A percentile compares a stretch with the other conserved stretches of the same genome.
These are phyloP conservation scores for Nicotiana tomentosiformis DNA, from an alignment of 257 asterid genomes.

Conservation along the genomic window DNA sequence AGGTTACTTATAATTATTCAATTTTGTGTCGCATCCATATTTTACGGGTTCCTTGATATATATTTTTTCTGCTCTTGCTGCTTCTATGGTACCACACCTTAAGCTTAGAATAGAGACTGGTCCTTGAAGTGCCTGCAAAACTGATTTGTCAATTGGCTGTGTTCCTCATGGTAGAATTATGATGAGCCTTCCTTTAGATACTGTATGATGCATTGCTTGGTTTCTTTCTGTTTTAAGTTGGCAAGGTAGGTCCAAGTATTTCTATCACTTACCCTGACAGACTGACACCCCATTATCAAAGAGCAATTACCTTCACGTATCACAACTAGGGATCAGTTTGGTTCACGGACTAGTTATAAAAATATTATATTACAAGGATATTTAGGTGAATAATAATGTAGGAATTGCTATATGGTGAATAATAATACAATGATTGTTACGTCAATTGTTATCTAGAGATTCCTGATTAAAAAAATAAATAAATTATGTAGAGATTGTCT, in stretches of 20 bases:
- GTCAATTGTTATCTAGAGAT: too few relatives aligned
- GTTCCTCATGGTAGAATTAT: not conserved
- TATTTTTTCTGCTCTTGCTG: not conserved
- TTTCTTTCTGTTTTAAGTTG: not conserved
- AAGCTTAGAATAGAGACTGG: constrained; percentile 3
- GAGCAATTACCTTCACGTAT: not conserved
- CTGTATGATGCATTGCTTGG: not conserved
- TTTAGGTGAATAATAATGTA: not conserved
- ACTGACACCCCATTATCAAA: not conserved
- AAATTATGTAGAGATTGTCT: not conserved
- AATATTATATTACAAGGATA: not conserved
- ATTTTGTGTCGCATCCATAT: not conserved
- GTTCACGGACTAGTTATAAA: not conserved
- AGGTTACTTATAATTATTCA: constrained; percentile 38
- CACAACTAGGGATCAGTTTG: not conserved
- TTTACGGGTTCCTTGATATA: not conserved
- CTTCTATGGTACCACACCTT: not conserved
- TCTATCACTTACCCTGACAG: not conserved
- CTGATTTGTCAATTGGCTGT: not conserved
- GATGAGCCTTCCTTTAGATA: not conserved
- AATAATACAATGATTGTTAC: not conserved
- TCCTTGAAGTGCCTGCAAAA: not conserved
- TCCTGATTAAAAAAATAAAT: too few relatives aligned
- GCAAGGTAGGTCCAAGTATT: not conserved
- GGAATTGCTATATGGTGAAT: not conserved